Conservation (phyloP, 2,329 filamentous ascomycete species). For the Xylariomycetidae sp. region DNA sequence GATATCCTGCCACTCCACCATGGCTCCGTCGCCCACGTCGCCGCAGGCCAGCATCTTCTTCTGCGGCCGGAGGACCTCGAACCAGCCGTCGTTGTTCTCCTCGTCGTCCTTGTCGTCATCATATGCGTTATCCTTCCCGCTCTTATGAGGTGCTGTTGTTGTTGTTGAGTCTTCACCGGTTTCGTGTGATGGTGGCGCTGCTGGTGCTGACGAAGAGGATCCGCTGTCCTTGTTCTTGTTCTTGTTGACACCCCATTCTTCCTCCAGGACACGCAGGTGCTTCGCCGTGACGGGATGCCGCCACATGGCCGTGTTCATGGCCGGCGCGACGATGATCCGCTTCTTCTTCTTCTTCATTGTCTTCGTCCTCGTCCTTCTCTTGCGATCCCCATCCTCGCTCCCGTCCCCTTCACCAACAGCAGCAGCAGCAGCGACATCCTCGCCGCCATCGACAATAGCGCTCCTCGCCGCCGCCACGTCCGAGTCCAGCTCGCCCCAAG, state of each 20-base stretch:
- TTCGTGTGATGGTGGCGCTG: too few relatives aligned
- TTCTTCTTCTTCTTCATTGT: constrained; percentile 41
- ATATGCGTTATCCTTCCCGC: constrained; percentile 22
- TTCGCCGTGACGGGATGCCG: constrained; percentile 72
- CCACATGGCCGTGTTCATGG: constrained; percentile 94
- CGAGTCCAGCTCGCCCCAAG: constrained; percentile 53
- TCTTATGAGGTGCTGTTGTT: background rate
- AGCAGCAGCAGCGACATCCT: background rate
- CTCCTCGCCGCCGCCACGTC: too few relatives aligned
- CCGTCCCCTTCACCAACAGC: background rate
- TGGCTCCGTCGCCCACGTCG: constrained; percentile 75
- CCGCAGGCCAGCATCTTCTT: constrained; percentile 80
- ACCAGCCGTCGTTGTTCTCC: constrained; percentile 41
- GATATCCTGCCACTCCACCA: constrained; percentile 77
- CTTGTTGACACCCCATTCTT: constrained; percentile 64
- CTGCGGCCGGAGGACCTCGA: constrained; percentile 68
- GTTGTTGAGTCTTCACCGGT: background rate
- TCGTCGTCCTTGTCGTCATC: constrained; percentile 21
- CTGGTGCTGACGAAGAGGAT: too few relatives aligned
- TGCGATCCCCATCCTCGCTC: too few relatives aligned
- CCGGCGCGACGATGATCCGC: constrained; percentile 69
- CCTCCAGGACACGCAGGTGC: constrained; percentile 64
- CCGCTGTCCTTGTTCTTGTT: too few relatives aligned
- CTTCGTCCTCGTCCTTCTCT: too few relatives aligned
- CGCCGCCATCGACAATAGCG: too few relatives aligned